phyloP scores from a whole-genome alignment of 208 protist species.

The Crithidia bombi region DNA sequence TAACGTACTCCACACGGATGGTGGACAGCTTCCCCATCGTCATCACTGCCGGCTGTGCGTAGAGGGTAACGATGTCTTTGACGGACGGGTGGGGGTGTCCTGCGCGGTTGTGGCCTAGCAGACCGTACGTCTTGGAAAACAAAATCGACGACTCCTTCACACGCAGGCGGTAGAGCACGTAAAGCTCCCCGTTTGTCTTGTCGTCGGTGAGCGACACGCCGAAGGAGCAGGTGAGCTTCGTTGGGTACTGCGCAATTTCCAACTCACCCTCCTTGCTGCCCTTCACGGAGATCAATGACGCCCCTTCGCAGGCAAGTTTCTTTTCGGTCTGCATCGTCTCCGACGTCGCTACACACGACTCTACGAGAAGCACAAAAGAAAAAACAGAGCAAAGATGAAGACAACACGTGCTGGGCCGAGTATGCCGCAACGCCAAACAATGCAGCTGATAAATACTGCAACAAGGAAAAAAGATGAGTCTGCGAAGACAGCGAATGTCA shows the following conservation, averaged over 20 bases:
- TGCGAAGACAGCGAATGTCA: too few relatives aligned
- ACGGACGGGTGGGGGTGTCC: constrained; percentile 19
- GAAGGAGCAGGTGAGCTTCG: constrained; percentile 39
- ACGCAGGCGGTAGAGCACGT: constrained; percentile 61
- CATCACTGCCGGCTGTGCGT: constrained; percentile 36
- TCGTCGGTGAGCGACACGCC: constrained; percentile 23
- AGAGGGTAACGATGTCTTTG: constrained; percentile 42
- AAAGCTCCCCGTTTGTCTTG: constrained; percentile 11
- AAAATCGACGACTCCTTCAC: constrained; percentile 58
- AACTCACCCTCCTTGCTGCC: constrained; percentile 28
- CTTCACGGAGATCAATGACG: constrained; percentile 23
- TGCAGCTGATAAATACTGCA: too few relatives aligned
- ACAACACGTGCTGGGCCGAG: too few relatives aligned
- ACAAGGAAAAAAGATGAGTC: too few relatives aligned
- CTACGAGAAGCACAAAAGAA: neutral
- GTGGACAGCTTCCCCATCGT: constrained; percentile 43
- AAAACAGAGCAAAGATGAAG: neutral
- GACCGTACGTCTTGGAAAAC: constrained; percentile 69
- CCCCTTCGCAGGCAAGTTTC: neutral
- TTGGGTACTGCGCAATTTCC: constrained; percentile 30
- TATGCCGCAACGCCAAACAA: too few relatives aligned
- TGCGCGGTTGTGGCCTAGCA: constrained; percentile 29
- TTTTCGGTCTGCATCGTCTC: constrained; percentile 8
- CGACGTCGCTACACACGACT: neutral
- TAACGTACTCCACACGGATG: constrained; percentile 62